phyloP scores from a whole-genome alignment of 495 filamentous ascomycete genomes.

The Penicillium roqueforti region DNA sequence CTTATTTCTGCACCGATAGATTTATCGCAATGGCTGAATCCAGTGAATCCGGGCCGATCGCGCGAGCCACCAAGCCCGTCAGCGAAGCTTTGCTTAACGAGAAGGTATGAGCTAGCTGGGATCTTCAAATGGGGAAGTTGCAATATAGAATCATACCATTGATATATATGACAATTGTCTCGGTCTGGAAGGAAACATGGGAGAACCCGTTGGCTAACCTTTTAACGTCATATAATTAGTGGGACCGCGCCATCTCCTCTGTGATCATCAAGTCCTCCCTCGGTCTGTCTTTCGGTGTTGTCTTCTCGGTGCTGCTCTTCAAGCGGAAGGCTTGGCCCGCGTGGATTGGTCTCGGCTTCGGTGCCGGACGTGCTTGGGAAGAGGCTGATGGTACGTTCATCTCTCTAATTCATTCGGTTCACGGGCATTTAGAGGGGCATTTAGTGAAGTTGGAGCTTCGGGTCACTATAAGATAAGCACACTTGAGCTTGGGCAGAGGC shows the following conservation, averaged over 20 bases:
- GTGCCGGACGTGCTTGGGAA: constrained; percentile 92
- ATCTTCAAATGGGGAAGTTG: neutral
- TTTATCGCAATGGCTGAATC: constrained; percentile 54
- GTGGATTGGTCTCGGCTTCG: constrained; percentile 87
- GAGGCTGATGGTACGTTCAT: constrained; percentile 58
- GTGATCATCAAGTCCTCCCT: constrained; percentile 91
- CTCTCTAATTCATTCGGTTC: constrained; percentile 3
- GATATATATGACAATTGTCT: neutral
- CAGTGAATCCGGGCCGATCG: constrained; percentile 44
- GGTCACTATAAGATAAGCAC: neutral
- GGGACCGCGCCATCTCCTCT: constrained; percentile 96
- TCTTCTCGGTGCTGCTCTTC: constrained; percentile 97
- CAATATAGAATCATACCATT: neutral
- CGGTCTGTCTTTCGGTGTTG: constrained; percentile 90
- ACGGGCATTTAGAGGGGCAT: neutral
- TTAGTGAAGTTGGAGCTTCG: neutral
- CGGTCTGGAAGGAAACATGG: neutral
- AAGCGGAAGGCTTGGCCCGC: constrained; percentile 96
- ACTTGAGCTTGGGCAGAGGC: neutral
- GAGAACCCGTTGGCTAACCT: constrained; percentile 19
- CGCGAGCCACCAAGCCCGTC: constrained; percentile 67
- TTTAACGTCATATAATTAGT: constrained; percentile 52
- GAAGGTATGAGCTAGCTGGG: constrained; percentile 59
- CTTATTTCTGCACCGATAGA: constrained; percentile 17
- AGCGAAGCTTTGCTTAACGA: constrained; percentile 93